Conservation (phyloP, 1,284 basidiomycete genomes). For the Ustilago cynodontis region DNA sequence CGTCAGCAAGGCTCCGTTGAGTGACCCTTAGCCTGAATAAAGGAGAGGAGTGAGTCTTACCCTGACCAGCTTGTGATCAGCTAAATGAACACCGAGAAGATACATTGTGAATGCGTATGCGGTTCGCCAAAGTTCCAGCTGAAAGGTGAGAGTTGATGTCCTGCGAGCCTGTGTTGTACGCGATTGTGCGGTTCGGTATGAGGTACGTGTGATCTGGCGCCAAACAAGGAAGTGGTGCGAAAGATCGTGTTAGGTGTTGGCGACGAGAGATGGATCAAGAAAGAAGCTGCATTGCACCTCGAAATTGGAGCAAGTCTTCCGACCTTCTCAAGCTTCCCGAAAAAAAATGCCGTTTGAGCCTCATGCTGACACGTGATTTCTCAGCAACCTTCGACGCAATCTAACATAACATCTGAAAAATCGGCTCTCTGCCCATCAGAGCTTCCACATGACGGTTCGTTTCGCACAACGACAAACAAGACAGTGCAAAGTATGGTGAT, state of each 20-base stretch:
- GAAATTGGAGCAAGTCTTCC: constrained; percentile 8
- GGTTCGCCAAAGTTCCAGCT: background rate
- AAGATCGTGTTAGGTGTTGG: too few species aligned
- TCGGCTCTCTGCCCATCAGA: background rate
- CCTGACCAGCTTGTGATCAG: constrained; percentile 68
- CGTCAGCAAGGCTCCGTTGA: background rate
- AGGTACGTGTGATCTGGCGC: too few species aligned
- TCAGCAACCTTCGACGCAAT: constrained; percentile 6
- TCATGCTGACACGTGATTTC: constrained; percentile 32
- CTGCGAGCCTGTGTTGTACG: background rate
- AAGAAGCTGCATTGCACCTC: background rate
- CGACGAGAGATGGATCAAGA: background rate
- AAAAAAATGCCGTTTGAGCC: constrained; percentile 12
- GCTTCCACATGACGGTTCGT: background rate
- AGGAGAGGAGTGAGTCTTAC: constrained; percentile 44
- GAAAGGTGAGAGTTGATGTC: background rate
- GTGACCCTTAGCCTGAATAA: background rate
- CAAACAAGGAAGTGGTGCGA: too few species aligned
- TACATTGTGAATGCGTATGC: constrained; percentile 54
- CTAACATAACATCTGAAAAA: background rate
- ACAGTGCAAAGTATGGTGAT: background rate
- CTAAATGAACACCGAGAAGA: constrained; percentile 66
- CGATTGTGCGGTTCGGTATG: too few species aligned
- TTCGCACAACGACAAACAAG: background rate
- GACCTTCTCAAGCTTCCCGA: constrained; percentile 18